phyloP scores from a whole-genome alignment of 192 early-diverging fungal species.

The Rhizoclosmatium sp. region DNA sequence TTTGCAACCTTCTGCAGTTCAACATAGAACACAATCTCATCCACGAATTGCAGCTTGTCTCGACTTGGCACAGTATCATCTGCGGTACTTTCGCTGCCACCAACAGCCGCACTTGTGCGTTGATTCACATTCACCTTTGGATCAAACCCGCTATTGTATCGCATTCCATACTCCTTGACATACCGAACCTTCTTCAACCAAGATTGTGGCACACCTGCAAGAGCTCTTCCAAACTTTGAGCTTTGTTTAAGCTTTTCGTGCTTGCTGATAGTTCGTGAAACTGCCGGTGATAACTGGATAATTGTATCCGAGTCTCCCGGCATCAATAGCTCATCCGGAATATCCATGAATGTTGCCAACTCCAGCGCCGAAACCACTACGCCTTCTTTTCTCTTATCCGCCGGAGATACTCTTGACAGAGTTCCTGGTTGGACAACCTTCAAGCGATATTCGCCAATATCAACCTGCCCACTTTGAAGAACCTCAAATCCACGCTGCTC shows the following conservation, averaged over 20 bases:
- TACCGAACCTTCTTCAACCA: constrained; percentile 8
- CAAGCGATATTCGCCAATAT: constrained; percentile 9
- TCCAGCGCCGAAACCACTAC: not conserved
- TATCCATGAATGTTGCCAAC: constrained; percentile 2
- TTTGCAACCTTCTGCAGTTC: constrained; percentile 4
- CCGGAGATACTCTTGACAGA: not conserved
- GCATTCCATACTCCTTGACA: constrained; percentile 16
- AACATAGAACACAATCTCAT: constrained; percentile 12
- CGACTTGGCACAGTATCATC: not conserved
- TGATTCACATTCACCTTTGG: not conserved
- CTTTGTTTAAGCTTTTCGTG: constrained; percentile 22
- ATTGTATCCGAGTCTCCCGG: not conserved
- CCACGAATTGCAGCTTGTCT: not conserved
- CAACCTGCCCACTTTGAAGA: not conserved
- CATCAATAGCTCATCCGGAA: constrained; percentile 2
- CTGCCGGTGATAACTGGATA: not conserved
- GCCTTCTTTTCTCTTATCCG: not conserved
- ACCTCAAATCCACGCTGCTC: constrained; percentile 1
- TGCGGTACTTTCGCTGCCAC: not conserved
- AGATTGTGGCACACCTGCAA: not conserved
- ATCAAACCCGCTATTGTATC: constrained; percentile 16
- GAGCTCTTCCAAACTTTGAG: not conserved
- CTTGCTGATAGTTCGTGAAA: not conserved
- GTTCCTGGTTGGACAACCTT: constrained; percentile 9
- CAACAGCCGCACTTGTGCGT: not conserved